Evolutionary conservation across 345 rosid genomes (phyloP).

Genomic region (Garcia nutans): DNA sequence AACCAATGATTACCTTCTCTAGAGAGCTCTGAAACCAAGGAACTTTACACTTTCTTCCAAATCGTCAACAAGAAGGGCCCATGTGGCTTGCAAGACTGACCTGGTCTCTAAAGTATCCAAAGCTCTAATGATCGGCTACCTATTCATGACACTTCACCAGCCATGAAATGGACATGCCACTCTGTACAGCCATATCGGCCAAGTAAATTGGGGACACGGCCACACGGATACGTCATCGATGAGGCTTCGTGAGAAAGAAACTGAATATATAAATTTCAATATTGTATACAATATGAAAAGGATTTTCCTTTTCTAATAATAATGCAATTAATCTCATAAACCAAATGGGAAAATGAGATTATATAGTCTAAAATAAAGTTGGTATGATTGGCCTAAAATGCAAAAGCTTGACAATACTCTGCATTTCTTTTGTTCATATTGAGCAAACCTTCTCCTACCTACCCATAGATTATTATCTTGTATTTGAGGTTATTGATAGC

Average conservation of each 20-base stretch:
- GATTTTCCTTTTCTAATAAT: neutral
- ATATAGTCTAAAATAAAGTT: neutral
- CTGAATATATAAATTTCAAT: neutral
- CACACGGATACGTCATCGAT: neutral
- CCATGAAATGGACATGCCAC: neutral
- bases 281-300: neutral
- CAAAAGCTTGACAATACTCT: neutral
- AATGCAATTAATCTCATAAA: neutral
- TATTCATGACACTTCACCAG: neutral
- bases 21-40: neutral
- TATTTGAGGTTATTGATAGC: neutral
- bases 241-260: neutral
- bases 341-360: neutral
- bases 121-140: neutral
- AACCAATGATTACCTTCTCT: neutral
- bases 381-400: neutral
- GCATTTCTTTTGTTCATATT: neutral
- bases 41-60: neutral
- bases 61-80: slow-evolving; percentile 2
- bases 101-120: neutral
- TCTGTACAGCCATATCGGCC: neutral
- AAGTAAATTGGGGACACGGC: neutral
- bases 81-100: neutral
- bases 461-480: neutral
- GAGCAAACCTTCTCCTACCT: neutral